Evolutionary conservation across 1,284 basidiomycete genomes (phyloP).

Genomic region (Naganishia albida): DNA sequence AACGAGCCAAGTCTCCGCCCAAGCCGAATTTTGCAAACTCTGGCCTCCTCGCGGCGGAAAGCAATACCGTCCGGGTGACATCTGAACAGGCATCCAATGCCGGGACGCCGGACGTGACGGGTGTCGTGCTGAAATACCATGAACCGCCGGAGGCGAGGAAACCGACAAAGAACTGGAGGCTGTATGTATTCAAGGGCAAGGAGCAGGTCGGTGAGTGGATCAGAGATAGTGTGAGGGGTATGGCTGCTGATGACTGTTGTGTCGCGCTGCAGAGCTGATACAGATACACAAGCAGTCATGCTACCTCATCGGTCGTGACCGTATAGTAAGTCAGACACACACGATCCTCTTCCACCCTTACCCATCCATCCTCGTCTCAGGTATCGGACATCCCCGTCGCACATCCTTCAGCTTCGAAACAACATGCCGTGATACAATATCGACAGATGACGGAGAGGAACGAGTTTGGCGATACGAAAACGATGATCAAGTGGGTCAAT

Average conservation of each 20-base stretch:
- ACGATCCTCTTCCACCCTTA: constrained; percentile 5
- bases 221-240: background rate
- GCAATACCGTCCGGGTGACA: constrained; percentile 70
- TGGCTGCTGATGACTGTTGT: background rate
- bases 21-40: constrained; percentile 85
- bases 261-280: constrained; percentile 66
- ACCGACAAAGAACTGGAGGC: constrained; percentile 81
- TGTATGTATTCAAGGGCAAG: constrained; percentile 95
- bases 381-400: constrained; percentile 83
- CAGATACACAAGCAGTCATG: constrained; percentile 91
- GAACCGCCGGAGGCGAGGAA: constrained; percentile 97
- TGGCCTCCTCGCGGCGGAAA: constrained; percentile 90
- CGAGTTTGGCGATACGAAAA: constrained; percentile 79
- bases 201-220: constrained; percentile 79
- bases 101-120: constrained; percentile 63
- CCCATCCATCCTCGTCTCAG: constrained; percentile 40
- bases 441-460: constrained; percentile 82
- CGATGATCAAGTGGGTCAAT: constrained; percentile 70
- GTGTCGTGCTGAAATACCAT: constrained; percentile 93
- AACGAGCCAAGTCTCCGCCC: constrained; percentile 30
- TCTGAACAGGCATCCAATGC: constrained; percentile 15
- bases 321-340: constrained; percentile 59
- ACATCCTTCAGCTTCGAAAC: constrained; percentile 97
- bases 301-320: constrained; percentile 89
- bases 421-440: constrained; percentile 95